These are phyloP conservation scores for Alternaria longipes DNA, from an alignment of 2,329 filamentous ascomycete species.

Conservation along the genomic window DNA sequence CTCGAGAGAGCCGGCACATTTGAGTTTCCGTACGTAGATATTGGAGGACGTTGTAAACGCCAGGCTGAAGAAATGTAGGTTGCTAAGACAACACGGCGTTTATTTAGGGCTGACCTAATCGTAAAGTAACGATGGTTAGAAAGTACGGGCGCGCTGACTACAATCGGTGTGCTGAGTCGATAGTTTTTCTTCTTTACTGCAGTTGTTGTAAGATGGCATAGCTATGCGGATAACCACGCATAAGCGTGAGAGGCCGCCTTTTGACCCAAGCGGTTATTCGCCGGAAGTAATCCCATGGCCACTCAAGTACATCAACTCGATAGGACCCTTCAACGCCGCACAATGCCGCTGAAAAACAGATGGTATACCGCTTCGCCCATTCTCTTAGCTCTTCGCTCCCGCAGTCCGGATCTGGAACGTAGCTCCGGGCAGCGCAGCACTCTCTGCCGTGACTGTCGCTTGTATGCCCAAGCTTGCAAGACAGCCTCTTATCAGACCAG, in stretches of 20 bases:
- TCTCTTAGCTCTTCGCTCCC: conserved; percentile 68
- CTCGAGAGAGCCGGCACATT: not conserved
- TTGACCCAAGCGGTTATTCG: not conserved
- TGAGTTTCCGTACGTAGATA: not conserved
- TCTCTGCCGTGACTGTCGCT: conserved; percentile 91
- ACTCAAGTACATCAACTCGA: not conserved
- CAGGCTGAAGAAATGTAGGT: not conserved
- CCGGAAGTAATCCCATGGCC: not conserved
- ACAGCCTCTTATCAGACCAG: conserved; percentile 90
- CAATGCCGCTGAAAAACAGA: conserved; percentile 42
- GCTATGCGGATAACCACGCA: not conserved
- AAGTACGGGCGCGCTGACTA: not conserved
- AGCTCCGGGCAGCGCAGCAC: conserved; percentile 83
- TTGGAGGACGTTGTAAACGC: not conserved
- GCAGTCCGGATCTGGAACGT: conserved; percentile 96
- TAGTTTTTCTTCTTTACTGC: not conserved
- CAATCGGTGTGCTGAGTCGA: not conserved
- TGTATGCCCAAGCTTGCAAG: conserved; percentile 90
- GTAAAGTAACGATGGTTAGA: not conserved
- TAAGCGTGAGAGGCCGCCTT: not conserved
- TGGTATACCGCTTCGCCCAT: not conserved
- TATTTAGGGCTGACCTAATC: not conserved
- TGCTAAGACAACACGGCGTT: not conserved
- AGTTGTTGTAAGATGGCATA: not conserved
- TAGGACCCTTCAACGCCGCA: conserved; percentile 32